Percentiles rank a stretch among this genome's conserved stretches.
These are phyloP conservation scores for Phytophthora hibernalis DNA, from an alignment of 352 stramenopile species.

Conservation along the genomic window DNA sequence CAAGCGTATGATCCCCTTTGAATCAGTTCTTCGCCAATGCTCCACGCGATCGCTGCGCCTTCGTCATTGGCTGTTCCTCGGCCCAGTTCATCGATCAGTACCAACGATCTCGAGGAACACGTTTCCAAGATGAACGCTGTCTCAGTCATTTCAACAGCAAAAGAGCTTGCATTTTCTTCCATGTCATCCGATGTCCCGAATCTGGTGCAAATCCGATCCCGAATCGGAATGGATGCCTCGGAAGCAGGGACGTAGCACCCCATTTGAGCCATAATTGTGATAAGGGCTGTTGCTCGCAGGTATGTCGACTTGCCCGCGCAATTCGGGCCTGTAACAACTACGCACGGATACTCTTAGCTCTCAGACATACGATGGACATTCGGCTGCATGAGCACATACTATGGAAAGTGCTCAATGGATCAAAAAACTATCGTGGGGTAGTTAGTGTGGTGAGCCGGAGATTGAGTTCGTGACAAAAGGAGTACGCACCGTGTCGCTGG, in stretches of 20 bases:
- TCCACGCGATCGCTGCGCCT: slow-evolving; percentile 90
- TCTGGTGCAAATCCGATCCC: slow-evolving; percentile 90
- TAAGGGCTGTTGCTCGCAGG: slow-evolving; percentile 82
- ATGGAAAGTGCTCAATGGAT: slow-evolving; percentile 77
- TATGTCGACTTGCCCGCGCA: slow-evolving; percentile 94
- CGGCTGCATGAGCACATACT: slow-evolving; percentile 36
- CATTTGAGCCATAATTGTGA: slow-evolving; percentile 93
- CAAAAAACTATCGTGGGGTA: slow-evolving; percentile 58
- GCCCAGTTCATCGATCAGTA: slow-evolving; percentile 93
- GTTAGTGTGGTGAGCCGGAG: slow-evolving; percentile 2
- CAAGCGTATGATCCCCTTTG: slow-evolving; percentile 73
- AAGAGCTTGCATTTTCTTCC: slow-evolving; percentile 94
- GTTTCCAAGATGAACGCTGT: slow-evolving; percentile 87
- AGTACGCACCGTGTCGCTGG: slow-evolving; percentile 79
- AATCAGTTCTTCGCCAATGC: slow-evolving; percentile 86
- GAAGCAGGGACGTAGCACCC: slow-evolving; percentile 90
- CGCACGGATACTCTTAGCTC: slow-evolving; percentile 17
- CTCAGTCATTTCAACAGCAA: slow-evolving; percentile 93
- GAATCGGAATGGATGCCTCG: slow-evolving; percentile 82
- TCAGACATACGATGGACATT: background rate
- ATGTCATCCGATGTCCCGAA: slow-evolving; percentile 94
- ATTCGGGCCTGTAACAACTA: slow-evolving; percentile 92
- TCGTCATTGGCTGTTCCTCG: slow-evolving; percentile 91
- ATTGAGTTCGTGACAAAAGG: background rate
- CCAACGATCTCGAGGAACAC: slow-evolving; percentile 70